Conservation (phyloP, 176 grass and related monocot species). For the Puya raimondii region DNA sequence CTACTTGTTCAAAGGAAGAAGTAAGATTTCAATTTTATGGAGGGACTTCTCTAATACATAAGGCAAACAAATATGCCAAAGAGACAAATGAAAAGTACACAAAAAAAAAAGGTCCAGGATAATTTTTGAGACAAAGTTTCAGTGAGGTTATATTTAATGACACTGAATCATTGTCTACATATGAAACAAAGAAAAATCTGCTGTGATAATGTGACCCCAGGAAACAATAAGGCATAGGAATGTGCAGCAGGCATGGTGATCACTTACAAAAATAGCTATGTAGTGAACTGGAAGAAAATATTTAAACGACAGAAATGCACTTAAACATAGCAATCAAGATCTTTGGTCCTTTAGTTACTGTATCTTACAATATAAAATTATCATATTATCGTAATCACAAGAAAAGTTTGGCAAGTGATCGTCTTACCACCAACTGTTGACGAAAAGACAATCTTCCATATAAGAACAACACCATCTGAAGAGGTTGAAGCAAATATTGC, state of each 20-base stretch:
- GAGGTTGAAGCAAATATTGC: slow-evolving; percentile 82
- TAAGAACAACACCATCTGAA: slow-evolving; percentile 70
- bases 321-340: background rate
- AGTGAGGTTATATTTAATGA: background rate
- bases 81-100: background rate
- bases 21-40: background rate
- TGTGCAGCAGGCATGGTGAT: background rate
- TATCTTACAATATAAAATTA: background rate
- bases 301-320: background rate
- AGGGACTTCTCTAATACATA: background rate
- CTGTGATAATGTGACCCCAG: too few species aligned
- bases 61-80: background rate
- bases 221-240: too few species aligned
- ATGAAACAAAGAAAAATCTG: too few species aligned
- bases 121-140: background rate
- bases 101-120: background rate
- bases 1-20: background rate
- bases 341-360: background rate
- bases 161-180: too few species aligned
- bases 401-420: background rate
- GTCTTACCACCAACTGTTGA: slow-evolving; percentile 39
- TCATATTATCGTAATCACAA: background rate
- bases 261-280: background rate
- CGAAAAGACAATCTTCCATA: slow-evolving; percentile 57
- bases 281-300: background rate